Evolutionary conservation across 2,329 filamentous ascomycete species (phyloP).

Genomic region (Ophiostoma ulmi): DNA sequence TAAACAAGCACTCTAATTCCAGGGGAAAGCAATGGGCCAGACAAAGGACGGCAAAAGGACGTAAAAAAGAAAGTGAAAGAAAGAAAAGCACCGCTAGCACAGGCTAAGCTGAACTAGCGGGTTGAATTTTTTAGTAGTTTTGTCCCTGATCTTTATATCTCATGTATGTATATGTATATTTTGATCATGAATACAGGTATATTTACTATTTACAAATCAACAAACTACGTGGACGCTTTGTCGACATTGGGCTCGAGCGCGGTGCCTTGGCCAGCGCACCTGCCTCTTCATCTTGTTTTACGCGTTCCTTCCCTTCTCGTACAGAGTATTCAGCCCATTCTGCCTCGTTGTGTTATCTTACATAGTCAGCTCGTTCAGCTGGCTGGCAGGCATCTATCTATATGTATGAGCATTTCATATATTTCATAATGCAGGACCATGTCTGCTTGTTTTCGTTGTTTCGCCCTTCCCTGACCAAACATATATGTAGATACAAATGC

Average conservation of each 20-base stretch:
- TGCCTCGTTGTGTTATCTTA: neutral
- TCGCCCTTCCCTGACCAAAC: neutral
- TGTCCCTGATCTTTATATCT: neutral
- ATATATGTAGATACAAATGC: neutral
- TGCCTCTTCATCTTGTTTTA: neutral
- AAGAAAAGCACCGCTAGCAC: slow-evolving; percentile 17
- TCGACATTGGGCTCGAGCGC: slow-evolving; percentile 7
- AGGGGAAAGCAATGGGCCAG: neutral
- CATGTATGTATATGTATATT: neutral
- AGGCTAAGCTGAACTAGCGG: slow-evolving; percentile 19
- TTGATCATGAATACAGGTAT: neutral
- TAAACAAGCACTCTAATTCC: neutral
- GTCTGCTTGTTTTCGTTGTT: neutral
- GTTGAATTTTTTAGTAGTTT: slow-evolving; percentile 19
- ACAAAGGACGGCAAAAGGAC: slow-evolving; percentile 12
- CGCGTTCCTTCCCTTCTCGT: neutral
- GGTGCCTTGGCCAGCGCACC: neutral
- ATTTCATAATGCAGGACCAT: no score
- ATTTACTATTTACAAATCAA: neutral
- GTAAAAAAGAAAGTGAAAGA: slow-evolving; percentile 7
- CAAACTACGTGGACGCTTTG: neutral
- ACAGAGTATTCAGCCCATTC: neutral
- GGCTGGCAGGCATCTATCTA: no score
- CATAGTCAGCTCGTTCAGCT: neutral
- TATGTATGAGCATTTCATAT: no score